Evolutionary conservation across 2,329 filamentous ascomycete genomes (phyloP), one percentile per base, ranked within the genome.

Genomic region (Chalaropsis thielavioides): DNA sequence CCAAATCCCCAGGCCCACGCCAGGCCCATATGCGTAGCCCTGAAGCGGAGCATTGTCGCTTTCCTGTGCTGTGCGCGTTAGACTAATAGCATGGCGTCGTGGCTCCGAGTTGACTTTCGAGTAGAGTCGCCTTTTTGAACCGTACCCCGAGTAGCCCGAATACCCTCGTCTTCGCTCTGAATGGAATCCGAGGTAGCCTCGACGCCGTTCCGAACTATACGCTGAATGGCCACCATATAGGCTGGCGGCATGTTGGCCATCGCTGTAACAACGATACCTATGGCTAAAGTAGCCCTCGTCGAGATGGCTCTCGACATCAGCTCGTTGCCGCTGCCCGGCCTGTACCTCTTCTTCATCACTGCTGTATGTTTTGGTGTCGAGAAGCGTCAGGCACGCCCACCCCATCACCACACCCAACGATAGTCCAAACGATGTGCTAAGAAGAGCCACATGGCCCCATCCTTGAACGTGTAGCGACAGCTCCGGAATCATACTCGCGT

Each of bases 1-100:
- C 17, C 59, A 61, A 27, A 65, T 61, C 5, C 64, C 64, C 24
- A 61, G 46, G 17, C 51, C 51, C 13, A 58, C 51, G 24, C 64
- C 58, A 58, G 59, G 46, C 13, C 40, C 56, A 35, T 65, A 65
- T 38, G 38, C 54, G 22, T 56, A 40, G 31, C 59, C 40, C 6
- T 35, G 5, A 17, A 61, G 24, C 6, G 22, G 40, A 31, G 31
- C 59, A 17, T 61, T 22, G 8, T 44, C 59, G 22, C 19, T 27
- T 35, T 58, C 31, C 7, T 8, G 10, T 58, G 17, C 17, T 58
- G 51, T 58, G 51, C 51, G 27, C 6, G 51, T 11, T 10, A 27
- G 27, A 15, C 51, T 58, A 35, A 17, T n/a, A 6, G 51, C 27
- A 58, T 24, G 17, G 17, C 17, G 15, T 15, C 51, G 17, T 58